Percentiles rank a stretch among this genome's conserved stretches.
Evolutionary conservation across 768 basidiomycete species (phyloP).

Genomic region (Suillus luteus): DNA sequence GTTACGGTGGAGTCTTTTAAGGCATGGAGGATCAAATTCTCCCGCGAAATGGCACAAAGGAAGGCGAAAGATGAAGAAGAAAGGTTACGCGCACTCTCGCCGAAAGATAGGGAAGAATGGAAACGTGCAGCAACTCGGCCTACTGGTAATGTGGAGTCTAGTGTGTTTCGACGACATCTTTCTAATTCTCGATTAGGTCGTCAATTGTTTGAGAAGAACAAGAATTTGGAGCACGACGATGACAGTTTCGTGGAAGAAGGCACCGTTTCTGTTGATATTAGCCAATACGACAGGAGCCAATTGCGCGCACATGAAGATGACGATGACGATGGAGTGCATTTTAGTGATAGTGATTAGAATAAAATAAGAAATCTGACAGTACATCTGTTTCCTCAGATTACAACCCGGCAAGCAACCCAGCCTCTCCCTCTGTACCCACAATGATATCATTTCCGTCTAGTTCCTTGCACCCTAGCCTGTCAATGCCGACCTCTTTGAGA

Average conservation of each 20-base stretch:
- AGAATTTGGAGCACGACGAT: slow-evolving; percentile 69
- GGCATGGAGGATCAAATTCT: slow-evolving; percentile 79
- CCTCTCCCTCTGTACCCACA: slow-evolving; percentile 53
- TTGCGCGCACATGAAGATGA: slow-evolving; percentile 45
- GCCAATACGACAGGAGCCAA: slow-evolving; percentile 78
- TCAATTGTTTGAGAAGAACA: slow-evolving; percentile 88
- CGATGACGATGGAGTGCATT: slow-evolving; percentile 66
- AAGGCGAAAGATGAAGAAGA: slow-evolving; percentile 79
- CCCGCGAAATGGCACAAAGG: slow-evolving; percentile 60
- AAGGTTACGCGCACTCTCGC: slow-evolving; percentile 62
- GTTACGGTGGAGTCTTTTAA: slow-evolving; percentile 83
- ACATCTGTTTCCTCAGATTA: slow-evolving; percentile 31
- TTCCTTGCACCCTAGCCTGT: slow-evolving; percentile 59
- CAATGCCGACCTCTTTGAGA: slow-evolving; percentile 57
- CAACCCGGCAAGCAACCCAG: slow-evolving; percentile 62
- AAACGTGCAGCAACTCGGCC: slow-evolving; percentile 62
- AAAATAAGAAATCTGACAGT: slow-evolving; percentile 13
- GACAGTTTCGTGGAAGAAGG: slow-evolving; percentile 84
- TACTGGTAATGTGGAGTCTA: slow-evolving; percentile 53
- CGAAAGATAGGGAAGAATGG: slow-evolving; percentile 86
- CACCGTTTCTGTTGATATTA: slow-evolving; percentile 83
- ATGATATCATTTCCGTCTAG: slow-evolving; percentile 55
- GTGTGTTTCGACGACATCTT: slow-evolving; percentile 7
- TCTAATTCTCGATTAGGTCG: slow-evolving; percentile 57
- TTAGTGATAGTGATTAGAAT: slow-evolving; percentile 84